Conservation (phyloP, 768 basidiomycete species). For the Boletus edulis region DNA sequence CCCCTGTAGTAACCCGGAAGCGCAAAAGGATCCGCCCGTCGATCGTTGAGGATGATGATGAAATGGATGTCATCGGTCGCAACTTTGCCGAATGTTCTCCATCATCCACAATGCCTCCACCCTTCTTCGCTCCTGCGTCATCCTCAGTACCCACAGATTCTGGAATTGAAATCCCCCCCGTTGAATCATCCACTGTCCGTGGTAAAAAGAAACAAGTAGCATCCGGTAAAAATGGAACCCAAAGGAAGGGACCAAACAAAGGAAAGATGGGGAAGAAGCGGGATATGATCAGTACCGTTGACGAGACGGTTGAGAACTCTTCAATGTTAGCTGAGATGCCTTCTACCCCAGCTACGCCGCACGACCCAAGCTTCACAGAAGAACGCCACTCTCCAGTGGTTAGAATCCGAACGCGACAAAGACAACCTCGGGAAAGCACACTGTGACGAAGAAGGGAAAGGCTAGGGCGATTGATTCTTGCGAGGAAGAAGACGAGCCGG, state of each 20-base stretch:
- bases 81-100: background rate
- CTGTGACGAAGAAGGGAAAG: slow-evolving; percentile 27
- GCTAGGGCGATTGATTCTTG: slow-evolving; percentile 23
- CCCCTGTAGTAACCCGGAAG: slow-evolving; percentile 20
- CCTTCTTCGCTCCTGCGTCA: slow-evolving; percentile 48
- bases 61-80: slow-evolving; percentile 11
- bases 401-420: slow-evolving; percentile 10
- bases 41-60: slow-evolving; percentile 10
- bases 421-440: slow-evolving; percentile 17
- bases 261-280: slow-evolving; percentile 31
- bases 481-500: slow-evolving; percentile 25
- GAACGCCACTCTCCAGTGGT: background rate
- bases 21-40: slow-evolving; percentile 23
- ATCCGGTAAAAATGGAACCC: slow-evolving; percentile 21
- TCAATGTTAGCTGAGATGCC: background rate
- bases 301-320: slow-evolving; percentile 6
- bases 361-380: background rate
- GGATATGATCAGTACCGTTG: slow-evolving; percentile 9
- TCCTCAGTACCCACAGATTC: slow-evolving; percentile 30
- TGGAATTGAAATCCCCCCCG: slow-evolving; percentile 27
- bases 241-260: slow-evolving; percentile 17
- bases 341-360: background rate
- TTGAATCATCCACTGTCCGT: background rate
- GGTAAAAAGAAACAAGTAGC: slow-evolving; percentile 10
- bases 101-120: slow-evolving; percentile 33